Conservation (phyloP, 257 asterid genomes). For the Leptodermis oblonga region DNA sequence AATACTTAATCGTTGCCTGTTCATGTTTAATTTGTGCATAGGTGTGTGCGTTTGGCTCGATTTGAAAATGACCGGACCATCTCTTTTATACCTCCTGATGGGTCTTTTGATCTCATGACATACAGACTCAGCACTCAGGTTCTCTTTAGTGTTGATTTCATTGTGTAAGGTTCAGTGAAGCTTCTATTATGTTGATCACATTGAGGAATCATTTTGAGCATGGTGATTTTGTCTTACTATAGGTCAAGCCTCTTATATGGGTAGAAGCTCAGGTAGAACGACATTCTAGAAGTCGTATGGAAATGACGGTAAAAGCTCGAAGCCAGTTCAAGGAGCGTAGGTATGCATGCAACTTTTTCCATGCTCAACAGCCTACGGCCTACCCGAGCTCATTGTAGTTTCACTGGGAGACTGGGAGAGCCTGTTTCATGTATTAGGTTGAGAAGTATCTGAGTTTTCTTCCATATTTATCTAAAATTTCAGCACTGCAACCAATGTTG, state of each 20-base stretch:
- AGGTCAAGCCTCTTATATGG: conserved; percentile 99
- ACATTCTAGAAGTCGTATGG: conserved; percentile 93
- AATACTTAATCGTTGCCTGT: conserved; percentile 13
- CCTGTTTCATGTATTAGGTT: neutral
- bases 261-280: conserved; percentile 95
- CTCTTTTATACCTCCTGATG: conserved; percentile 98
- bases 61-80: conserved; percentile 96
- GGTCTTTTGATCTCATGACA: conserved; percentile 98
- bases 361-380: no score
- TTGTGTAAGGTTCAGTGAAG: neutral
- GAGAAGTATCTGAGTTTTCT: conserved; percentile 16
- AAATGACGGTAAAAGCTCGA: conserved; percentile 81
- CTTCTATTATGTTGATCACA: neutral
- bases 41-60: conserved; percentile 99
- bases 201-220: conserved; percentile 4
- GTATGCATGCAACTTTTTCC: conserved; percentile 30
- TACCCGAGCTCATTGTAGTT: neutral
- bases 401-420: neutral
- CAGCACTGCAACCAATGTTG: conserved; percentile 98
- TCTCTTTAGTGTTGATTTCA: conserved; percentile 12
- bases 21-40: conserved; percentile 30
- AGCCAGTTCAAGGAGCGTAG: conserved; percentile 99
- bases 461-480: conserved; percentile 29
- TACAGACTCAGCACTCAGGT: conserved; percentile 99
- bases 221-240: conserved; percentile 26